Evolutionary conservation across 2,329 filamentous ascomycete species (phyloP).

Genomic region (Calonectria pauciramosa): DNA sequence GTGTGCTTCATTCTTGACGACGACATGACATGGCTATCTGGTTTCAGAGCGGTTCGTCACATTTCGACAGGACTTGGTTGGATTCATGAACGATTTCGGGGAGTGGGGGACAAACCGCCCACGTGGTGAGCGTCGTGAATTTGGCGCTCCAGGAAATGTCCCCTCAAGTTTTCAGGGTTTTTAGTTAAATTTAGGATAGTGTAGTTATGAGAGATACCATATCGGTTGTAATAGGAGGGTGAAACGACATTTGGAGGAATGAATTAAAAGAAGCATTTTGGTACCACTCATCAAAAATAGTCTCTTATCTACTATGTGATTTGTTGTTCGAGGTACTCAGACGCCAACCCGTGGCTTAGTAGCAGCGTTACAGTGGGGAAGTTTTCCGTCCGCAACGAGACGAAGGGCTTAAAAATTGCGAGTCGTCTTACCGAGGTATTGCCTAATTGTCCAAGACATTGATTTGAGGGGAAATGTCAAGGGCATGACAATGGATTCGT

Average conservation of each 20-base stretch:
- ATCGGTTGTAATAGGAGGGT: conserved; percentile 36
- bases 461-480: neutral
- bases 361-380: neutral
- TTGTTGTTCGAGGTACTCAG: neutral
- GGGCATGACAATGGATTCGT: neutral
- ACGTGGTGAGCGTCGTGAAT: conserved; percentile 18
- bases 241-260: conserved; percentile 17
- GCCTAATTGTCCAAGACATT: neutral
- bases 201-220: conserved; percentile 45
- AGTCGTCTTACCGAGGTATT: neutral
- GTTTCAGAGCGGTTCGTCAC: conserved; percentile 46
- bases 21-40: conserved; percentile 49
- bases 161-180: conserved; percentile 23
- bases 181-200: conserved; percentile 42
- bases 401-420: no score
- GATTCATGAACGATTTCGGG: conserved; percentile 33
- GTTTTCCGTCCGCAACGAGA: neutral
- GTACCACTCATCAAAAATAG: neutral
- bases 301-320: neutral
- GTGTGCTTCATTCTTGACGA: conserved; percentile 47
- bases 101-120: conserved; percentile 26
- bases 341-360: neutral
- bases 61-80: conserved; percentile 40
- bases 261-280: conserved; percentile 20
- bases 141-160: conserved; percentile 22